These are phyloP conservation scores for Claviceps arundinis DNA, from an alignment of 2,329 filamentous ascomycete genomes.

Conservation along the genomic window DNA sequence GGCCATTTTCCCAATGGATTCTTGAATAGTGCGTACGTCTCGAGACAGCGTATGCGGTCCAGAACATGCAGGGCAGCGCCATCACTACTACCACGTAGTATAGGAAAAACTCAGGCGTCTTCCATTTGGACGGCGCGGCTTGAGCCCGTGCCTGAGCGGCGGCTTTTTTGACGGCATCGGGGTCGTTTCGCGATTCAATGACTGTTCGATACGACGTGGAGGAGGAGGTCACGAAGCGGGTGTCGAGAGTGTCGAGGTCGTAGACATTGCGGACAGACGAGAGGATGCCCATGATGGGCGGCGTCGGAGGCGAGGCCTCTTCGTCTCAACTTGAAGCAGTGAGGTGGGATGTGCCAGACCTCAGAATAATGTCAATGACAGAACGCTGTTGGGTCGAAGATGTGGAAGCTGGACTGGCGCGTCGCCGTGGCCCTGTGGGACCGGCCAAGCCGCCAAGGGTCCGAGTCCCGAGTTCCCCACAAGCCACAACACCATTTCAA, in stretches of 20 bases:
- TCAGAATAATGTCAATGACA: no score
- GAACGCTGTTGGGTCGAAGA: no score
- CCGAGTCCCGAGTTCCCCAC: no score
- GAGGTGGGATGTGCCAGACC: no score
- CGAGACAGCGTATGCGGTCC: conserved; percentile 75
- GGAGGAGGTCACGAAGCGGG: conserved; percentile 54
- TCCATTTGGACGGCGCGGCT: conserved; percentile 62
- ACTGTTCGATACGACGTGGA: conserved; percentile 50
- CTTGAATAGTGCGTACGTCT: conserved; percentile 42
- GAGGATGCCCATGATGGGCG: conserved; percentile 26
- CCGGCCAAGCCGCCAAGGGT: no score
- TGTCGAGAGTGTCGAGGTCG: conserved; percentile 49
- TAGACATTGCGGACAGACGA: conserved; percentile 42
- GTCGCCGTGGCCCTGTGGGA: no score
- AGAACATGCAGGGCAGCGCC: conserved; percentile 77
- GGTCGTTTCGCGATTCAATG: conserved; percentile 35
- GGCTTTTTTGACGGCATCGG: conserved; percentile 19
- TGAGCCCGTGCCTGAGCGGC: conserved; percentile 23
- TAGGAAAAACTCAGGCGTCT: conserved; percentile 69
- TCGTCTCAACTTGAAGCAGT: not conserved
- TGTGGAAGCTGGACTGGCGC: no score
- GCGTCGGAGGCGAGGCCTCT: not conserved
- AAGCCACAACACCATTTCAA: no score
- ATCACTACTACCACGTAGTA: conserved; percentile 60
- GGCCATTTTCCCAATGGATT: not conserved